phyloP scores from a whole-genome alignment of 148 eudicot species.

The Amaranthus hypochondriacus region DNA sequence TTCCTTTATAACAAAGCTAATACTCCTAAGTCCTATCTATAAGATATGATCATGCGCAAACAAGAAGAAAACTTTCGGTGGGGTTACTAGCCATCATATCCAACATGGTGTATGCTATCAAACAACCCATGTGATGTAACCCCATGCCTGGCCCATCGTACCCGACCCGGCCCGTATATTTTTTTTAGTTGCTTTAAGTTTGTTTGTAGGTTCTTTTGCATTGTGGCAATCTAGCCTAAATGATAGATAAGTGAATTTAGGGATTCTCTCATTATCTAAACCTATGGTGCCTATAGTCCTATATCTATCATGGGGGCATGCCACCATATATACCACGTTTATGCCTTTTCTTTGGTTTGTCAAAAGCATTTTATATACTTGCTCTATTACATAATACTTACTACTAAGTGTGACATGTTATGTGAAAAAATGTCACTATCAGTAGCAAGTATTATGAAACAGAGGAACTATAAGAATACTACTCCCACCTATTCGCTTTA shows the following conservation, averaged over 20 bases:
- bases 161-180: too few species aligned
- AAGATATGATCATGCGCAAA: slow-evolving; percentile 22
- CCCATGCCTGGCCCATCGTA: background rate
- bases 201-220: background rate
- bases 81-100: slow-evolving; percentile 22
- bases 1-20: background rate
- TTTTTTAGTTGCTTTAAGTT: background rate
- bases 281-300: background rate
- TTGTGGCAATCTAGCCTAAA: slow-evolving; percentile 3
- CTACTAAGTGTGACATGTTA: too few species aligned
- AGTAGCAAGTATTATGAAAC: too few species aligned
- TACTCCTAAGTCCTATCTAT: background rate
- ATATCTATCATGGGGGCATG: slow-evolving; percentile 7
- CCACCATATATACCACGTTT: background rate
- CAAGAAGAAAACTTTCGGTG: slow-evolving; percentile 20
- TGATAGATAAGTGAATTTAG: background rate
- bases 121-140: slow-evolving; percentile 26
- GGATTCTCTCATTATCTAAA: slow-evolving; percentile 4
- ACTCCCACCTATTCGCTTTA: too few species aligned
- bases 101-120: slow-evolving; percentile 24
- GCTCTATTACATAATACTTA: too few species aligned
- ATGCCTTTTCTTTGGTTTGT: background rate
- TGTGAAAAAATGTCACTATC: too few species aligned
- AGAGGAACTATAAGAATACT: too few species aligned
- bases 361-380: too few species aligned